Base-by-base conservation (phyloP, 2,329 filamentous ascomycete genomes). In the Magnaporthales sp. region DNA sequence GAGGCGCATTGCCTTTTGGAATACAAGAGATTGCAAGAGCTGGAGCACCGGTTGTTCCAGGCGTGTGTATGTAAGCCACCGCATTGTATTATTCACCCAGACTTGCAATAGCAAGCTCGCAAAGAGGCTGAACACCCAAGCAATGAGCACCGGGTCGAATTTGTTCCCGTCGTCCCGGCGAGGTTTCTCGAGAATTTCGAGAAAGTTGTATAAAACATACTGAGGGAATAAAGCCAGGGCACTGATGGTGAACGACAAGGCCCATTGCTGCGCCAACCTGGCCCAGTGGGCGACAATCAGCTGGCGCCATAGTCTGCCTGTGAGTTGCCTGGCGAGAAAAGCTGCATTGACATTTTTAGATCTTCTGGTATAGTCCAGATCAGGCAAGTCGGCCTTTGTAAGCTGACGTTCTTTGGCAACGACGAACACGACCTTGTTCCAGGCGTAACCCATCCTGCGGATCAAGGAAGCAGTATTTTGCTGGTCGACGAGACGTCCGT, bases 11-110 rank as follows among this genome's bases (percentile, higher is more conserved):
- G 75, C 75, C 66, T 77, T 77, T 61, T 73, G 70, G 62, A 77
- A 77, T 30, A 77, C 74, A 31, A 77, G 69, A 0, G 74, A 72
- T 70, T 77, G 76, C 54, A 77, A 66, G 5, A 77, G 69, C 6
- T 74, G 73, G 38, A 67, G 70, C 10, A 77, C 67, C 0, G 76
- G 76, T 13, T 72, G 73, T 22, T 76, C 75, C 1, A 77, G 74
- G 0, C 72, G 73, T 46, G 72, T 76, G 3, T 70, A 69, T 0
- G 76, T 77, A 66, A 75, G 71, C 76, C 76, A 77, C 64, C 71
- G 74, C 64, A 76, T 71, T 58, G 71, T 71, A 60, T 73, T 74
- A 66, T 70, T 70, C 31, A 75, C 70, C 32, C 72, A 73, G 15
- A 75, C 73, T 67, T 75, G 74, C 31, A 77, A 69, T 3, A 74